Percentiles rank a stretch among this genome's conserved stretches.
phyloP scores from a whole-genome alignment of 1,284 basidiomycete genomes.

The Trichosporon sp. region DNA sequence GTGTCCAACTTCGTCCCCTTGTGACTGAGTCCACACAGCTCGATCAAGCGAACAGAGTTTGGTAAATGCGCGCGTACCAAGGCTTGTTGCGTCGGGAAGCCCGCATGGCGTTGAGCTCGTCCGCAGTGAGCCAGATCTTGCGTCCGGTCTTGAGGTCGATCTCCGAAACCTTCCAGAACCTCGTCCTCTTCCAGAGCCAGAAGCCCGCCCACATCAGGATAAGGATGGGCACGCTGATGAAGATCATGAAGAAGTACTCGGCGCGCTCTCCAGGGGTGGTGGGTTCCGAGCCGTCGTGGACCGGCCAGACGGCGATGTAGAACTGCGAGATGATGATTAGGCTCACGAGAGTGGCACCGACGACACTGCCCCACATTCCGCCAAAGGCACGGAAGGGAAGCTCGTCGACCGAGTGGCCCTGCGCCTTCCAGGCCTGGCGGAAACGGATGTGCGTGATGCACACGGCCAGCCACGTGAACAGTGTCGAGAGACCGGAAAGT shows the following conservation, averaged over 20 bases:
- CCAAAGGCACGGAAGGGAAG: slow-evolving; percentile 57
- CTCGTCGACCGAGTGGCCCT: slow-evolving; percentile 57
- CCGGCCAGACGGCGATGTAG: slow-evolving; percentile 42
- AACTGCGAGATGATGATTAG: slow-evolving; percentile 54
- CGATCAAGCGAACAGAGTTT: slow-evolving; percentile 46
- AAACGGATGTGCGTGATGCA: slow-evolving; percentile 54
- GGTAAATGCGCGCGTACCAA: slow-evolving; percentile 43
- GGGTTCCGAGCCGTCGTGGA: slow-evolving; percentile 10
- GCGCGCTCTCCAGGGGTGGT: neutral
- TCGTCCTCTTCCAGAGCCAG: slow-evolving; percentile 51
- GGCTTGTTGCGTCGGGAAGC: slow-evolving; percentile 49
- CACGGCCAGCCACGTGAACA: slow-evolving; percentile 59
- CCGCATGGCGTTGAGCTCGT: slow-evolving; percentile 47
- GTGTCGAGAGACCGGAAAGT: slow-evolving; percentile 61
- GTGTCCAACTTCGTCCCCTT: no score
- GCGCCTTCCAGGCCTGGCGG: slow-evolving; percentile 56
- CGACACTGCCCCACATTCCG: slow-evolving; percentile 58
- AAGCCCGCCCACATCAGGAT: slow-evolving; percentile 52
- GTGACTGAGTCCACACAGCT: neutral
- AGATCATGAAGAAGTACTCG: slow-evolving; percentile 57
- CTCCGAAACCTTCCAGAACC: slow-evolving; percentile 47
- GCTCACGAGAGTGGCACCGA: slow-evolving; percentile 54
- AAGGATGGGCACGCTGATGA: slow-evolving; percentile 55
- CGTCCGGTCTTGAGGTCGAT: slow-evolving; percentile 59
- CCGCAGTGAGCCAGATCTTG: slow-evolving; percentile 57